Percentiles rank a stretch among this genome's conserved stretches.
Conservation (phyloP, 441 rosid species). For the Syzygium malaccense region DNA sequence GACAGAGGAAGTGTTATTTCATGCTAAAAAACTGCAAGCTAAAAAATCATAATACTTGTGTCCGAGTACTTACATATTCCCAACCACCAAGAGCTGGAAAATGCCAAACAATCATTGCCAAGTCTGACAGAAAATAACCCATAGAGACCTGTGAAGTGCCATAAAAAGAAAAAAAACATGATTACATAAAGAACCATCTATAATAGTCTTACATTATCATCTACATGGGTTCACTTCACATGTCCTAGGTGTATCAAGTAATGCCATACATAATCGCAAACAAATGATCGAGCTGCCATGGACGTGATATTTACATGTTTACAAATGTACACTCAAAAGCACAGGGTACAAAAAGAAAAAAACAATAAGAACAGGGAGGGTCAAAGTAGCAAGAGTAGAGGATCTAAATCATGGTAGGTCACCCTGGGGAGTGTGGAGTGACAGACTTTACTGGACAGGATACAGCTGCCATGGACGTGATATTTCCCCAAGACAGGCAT, state of each 20-base stretch:
- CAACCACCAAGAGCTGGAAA: conserved; percentile 71
- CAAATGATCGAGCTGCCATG: background rate
- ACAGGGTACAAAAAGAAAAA: background rate
- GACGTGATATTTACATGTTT: background rate
- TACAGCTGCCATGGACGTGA: background rate
- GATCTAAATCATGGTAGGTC: background rate
- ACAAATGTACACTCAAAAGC: background rate
- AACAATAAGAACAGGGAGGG: background rate
- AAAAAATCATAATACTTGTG: background rate
- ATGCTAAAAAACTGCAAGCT: background rate
- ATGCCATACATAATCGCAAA: background rate
- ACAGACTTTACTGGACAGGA: background rate
- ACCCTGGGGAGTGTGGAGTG: background rate
- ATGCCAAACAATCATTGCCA: conserved; percentile 65
- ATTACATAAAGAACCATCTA: background rate
- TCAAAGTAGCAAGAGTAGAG: background rate
- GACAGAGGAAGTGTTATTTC: background rate
- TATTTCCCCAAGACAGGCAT: background rate
- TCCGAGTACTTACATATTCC: conserved; percentile 58
- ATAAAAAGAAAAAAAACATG: background rate
- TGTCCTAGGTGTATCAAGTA: background rate
- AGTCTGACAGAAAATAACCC: conserved; percentile 74
- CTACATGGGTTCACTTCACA: background rate
- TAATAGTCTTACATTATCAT: background rate
- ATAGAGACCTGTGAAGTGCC: conserved; percentile 43